These are phyloP conservation scores for Poronia punctata DNA, from an alignment of 495 filamentous ascomycete genomes.

Conservation along the genomic window DNA sequence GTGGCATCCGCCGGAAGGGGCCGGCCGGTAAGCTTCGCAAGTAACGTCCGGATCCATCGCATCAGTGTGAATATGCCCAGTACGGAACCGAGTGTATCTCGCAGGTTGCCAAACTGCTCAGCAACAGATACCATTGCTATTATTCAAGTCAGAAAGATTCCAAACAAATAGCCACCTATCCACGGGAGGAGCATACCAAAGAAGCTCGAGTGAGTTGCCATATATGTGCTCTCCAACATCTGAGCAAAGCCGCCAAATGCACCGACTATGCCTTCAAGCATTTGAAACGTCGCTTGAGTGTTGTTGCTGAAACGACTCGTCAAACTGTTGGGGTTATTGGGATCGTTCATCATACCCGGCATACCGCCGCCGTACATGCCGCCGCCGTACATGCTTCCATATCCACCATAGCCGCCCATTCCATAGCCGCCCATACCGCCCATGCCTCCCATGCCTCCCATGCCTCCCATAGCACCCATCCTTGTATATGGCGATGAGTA, in stretches of 20 bases:
- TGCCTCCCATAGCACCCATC: conserved; percentile 34
- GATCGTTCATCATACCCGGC: conserved; percentile 60
- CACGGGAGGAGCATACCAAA: conserved; percentile 91
- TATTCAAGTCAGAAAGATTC: conserved; percentile 16
- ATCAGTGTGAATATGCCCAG: conserved; percentile 93
- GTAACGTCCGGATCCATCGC: conserved; percentile 82
- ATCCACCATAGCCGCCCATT: conserved; percentile 38
- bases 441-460: conserved; percentile 40
- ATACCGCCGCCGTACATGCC: conserved; percentile 62
- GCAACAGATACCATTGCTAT: conserved; percentile 96
- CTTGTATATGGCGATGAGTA: conserved; percentile 44
- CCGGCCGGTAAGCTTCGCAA: conserved; percentile 91
- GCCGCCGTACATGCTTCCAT: conserved; percentile 35
- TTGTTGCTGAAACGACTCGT: conserved; percentile 84
- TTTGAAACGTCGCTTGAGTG: conserved; percentile 96
- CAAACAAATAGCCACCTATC: not conserved
- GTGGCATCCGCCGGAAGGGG: conserved; percentile 81
- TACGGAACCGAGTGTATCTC: conserved; percentile 90
- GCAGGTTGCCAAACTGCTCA: conserved; percentile 89
- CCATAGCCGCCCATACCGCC: conserved; percentile 37
- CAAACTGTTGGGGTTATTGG: conserved; percentile 88
- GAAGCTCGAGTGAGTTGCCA: conserved; percentile 99
- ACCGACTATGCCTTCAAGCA: conserved; percentile 98
- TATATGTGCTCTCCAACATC: conserved; percentile 99
- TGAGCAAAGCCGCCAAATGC: conserved; percentile 97